Base-by-base conservation (phyloP, 192 early-diverging fungal genomes). In the Coemansia sp. region DNA sequence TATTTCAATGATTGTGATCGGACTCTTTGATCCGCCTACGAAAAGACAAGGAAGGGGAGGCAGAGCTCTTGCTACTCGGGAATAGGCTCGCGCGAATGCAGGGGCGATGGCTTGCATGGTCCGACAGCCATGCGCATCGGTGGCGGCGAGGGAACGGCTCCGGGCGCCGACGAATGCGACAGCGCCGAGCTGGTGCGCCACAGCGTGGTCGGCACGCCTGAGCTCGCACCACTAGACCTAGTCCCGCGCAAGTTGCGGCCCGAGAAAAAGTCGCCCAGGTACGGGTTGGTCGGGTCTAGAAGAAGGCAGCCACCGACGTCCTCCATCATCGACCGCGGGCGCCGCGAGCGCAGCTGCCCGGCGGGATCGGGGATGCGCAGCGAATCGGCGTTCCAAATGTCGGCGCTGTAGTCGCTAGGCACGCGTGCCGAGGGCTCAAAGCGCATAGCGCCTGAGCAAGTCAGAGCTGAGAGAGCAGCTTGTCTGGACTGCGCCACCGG, bases 221-320 rank as follows among this genome's bases (percentile, higher is more conserved):
- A 42, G 39, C 55, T 45, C 8, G 51, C 34, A 25, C 48, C 26
- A 43, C 48, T 53, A 14, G 49, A 10, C 20, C 55, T 35, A 3
- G 64, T 53, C 50, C 37, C 50, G 32, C 55, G 56, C 41, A 17
- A 18, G 4, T 42, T 26, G 53, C 63, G 55, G 36, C 42, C 55
- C 27, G 59, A 54, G 13, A 73, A 35, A 27, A 73, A 62, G 34
- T 66, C 70, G 36, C 54, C 70, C 1, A 73, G 55, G 20, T 73
- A 73, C 23, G 70, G 70, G 15, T 73, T 73, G n/a, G 42, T 38
- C 14, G 64, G 63, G 22, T 73, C 70, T 17, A 73, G 53, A 15
- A 46, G n/a, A 17, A 23, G 48, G 28, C 27, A 33, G 10, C 43
- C 38, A 0, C 48, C 38, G 11, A 54, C 28, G 53, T 54, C 46